Evolutionary conservation across 495 filamentous ascomycete genomes (phyloP).

Genomic region (Trichodelitschia bisporula): DNA sequence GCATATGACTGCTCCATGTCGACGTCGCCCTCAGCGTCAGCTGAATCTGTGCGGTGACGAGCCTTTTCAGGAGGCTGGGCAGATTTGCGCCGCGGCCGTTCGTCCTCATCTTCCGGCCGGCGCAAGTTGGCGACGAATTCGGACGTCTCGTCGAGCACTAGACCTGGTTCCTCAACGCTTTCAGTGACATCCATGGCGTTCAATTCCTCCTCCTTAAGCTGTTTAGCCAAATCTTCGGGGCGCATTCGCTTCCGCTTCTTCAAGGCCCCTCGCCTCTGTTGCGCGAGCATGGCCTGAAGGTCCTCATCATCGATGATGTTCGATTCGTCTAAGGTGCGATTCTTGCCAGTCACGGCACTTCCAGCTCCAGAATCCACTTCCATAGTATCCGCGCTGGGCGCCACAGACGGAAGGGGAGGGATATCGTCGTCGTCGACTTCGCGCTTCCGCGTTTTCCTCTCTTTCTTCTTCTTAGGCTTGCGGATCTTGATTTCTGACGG

Average conservation of each 20-base stretch:
- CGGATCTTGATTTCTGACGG: conserved; percentile 63
- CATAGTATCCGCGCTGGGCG: conserved; percentile 33
- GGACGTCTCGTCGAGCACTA: conserved; percentile 83
- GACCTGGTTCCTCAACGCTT: conserved; percentile 33
- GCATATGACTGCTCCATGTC: conserved; percentile 36
- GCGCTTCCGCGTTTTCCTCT: conserved; percentile 45
- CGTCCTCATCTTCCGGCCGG: conserved; percentile 19
- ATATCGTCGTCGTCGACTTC: conserved; percentile 48
- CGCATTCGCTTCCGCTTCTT: conserved; percentile 72
- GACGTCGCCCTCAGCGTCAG: conserved; percentile 35
- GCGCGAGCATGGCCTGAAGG: conserved; percentile 60
- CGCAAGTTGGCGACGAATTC: conserved; percentile 79
- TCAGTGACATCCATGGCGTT: conserved; percentile 21
- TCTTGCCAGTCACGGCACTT: conserved; percentile 20
- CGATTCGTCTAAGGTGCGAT: conserved; percentile 36
- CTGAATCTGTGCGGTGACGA: conserved; percentile 20
- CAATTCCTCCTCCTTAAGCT: conserved; percentile 49
- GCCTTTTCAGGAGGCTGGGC: conserved; percentile 4
- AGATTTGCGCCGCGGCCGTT: conserved; percentile 7
- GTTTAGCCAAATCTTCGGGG: conserved; percentile 65
- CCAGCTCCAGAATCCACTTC: conserved; percentile 39
- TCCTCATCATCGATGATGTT: conserved; percentile 82
- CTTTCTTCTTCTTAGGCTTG: conserved; percentile 87
- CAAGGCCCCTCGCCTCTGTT: conserved; percentile 53
- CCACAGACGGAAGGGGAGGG: too few species aligned